A percentile compares a stretch with the other conserved stretches of the same genome.
Evolutionary conservation across 768 basidiomycete genomes (phyloP).

Genomic region (Russula vinacea): DNA sequence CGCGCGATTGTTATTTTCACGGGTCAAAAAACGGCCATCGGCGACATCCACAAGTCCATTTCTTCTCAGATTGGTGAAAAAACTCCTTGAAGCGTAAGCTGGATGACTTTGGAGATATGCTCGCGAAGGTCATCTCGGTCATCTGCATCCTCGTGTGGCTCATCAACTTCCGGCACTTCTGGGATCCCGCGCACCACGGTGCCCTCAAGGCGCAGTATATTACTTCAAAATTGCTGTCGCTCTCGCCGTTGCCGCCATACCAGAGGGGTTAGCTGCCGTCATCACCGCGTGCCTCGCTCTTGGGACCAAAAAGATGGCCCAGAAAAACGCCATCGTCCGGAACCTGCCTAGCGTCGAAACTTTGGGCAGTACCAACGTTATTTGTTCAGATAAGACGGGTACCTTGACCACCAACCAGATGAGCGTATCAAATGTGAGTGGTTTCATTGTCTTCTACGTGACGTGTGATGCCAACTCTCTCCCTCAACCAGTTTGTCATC

Average conservation of each 20-base stretch:
- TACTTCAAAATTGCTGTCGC: constrained; percentile 99
- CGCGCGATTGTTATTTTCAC: constrained; percentile 86
- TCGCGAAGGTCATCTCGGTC: constrained; percentile 96
- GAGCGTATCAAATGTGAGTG: constrained; percentile 78
- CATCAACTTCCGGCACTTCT: constrained; percentile 94
- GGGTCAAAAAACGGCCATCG: constrained; percentile 86
- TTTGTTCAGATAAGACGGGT: constrained; percentile 98
- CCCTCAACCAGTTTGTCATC: constrained; percentile 60
- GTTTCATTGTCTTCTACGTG: background rate
- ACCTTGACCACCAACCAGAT: constrained; percentile 96
- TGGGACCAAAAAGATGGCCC: constrained; percentile 99
- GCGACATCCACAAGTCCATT: constrained; percentile 96
- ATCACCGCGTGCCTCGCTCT: constrained; percentile 96
- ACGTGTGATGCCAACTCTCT: background rate
- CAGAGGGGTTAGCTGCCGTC: constrained; percentile 96
- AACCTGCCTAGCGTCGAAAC: constrained; percentile 97
- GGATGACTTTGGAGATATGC: constrained; percentile 96
- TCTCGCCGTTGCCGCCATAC: constrained; percentile 97
- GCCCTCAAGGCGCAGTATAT: constrained; percentile 88
- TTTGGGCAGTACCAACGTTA: constrained; percentile 95
- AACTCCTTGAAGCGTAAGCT: constrained; percentile 96
- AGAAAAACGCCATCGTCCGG: constrained; percentile 96
- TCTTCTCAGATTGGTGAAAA: constrained; percentile 90
- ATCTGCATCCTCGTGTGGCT: constrained; percentile 98
- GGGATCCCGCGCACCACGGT: constrained; percentile 91